Evolutionary conservation across 108 stramenopile species (phyloP).

Genomic region (Pelagomonas calceolata): DNA sequence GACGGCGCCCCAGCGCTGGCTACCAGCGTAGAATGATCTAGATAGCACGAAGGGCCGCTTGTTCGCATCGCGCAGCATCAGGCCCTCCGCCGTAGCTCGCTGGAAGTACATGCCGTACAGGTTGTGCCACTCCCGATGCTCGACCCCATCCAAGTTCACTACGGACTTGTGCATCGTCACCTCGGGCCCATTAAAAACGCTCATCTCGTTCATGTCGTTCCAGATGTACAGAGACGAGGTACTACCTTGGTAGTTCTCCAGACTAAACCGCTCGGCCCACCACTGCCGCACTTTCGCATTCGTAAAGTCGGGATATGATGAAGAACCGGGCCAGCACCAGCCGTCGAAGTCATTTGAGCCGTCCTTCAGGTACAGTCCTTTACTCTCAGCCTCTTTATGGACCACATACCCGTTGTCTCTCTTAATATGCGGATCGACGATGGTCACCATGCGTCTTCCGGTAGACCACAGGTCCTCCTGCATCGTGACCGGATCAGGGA

Average conservation of each 20-base stretch:
- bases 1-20: conserved; percentile 89
- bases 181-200: conserved; percentile 99
- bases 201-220: conserved; percentile 99
- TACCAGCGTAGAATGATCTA: conserved; percentile 90
- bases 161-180: conserved; percentile 90
- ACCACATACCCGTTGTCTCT: conserved; percentile 80
- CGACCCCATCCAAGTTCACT: conserved; percentile 68
- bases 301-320: conserved; percentile 98
- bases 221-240: conserved; percentile 86
- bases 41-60: conserved; percentile 89
- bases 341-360: conserved; percentile 80
- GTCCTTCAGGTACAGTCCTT: conserved; percentile 88
- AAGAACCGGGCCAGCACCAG: conserved; percentile 99
- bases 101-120: conserved; percentile 97
- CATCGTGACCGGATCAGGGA: conserved; percentile 87
- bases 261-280: conserved; percentile 92
- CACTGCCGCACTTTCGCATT: conserved; percentile 70
- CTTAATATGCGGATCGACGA: conserved; percentile 98
- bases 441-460: conserved; percentile 96
- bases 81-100: conserved; percentile 83
- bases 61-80: conserved; percentile 45
- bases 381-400: conserved; percentile 82
- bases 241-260: conserved; percentile 76
- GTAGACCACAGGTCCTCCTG: conserved; percentile 68
- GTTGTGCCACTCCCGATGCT: conserved; percentile 99